Evolutionary conservation across 163 green algal species (phyloP), one percentile per base, ranked within the genome.

Genomic region (Prototheca wickerhamii): DNA sequence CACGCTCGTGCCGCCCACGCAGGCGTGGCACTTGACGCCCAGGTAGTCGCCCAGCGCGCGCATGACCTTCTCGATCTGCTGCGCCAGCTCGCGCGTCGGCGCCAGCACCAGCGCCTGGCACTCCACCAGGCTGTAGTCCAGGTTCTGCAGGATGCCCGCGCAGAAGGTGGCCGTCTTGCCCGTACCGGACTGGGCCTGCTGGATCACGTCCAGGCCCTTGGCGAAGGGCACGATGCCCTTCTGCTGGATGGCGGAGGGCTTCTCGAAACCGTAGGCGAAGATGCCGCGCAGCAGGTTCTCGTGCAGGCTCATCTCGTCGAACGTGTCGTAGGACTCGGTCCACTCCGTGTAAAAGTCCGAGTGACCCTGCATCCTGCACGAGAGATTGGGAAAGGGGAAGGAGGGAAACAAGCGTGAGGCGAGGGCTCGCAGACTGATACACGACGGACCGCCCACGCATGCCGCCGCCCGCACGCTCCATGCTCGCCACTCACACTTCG

Each of bases 61-160:
- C 89, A 98, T 96, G 61, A 99, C 93, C 83, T 99, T 99, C 85
- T 99, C 93, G 60, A 99, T 99, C 86, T 99, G 93, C 83, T 98
- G 92, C 18, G 93, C 93, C 76, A 99, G 84, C 88, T 99, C 93
- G 62, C 93, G 89, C 20, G 93, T 99, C 51, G 93, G 93, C 1
- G 93, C 93, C 53, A 98, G 84, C 61, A 99, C 93, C 43, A 99
- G 87, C 7, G 81, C 93, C 85, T 98, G 92, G 85, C 91, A 98
- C 71, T 98, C 88, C 15, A 84, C 66, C 40, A 91, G 55, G 42
- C 84, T 79, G 83, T 95, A 97, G 84, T 99, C 91, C 64, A 99
- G 81, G 81, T 96, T 95, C 80, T 98, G 89, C 70, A 99, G 80
- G 69, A 99, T 94, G 70, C 94, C 93, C 18, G 94, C 91, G 76